Evolutionary conservation across 345 rosid genomes (phyloP).

Genomic region (Hypericum perforatum): DNA sequence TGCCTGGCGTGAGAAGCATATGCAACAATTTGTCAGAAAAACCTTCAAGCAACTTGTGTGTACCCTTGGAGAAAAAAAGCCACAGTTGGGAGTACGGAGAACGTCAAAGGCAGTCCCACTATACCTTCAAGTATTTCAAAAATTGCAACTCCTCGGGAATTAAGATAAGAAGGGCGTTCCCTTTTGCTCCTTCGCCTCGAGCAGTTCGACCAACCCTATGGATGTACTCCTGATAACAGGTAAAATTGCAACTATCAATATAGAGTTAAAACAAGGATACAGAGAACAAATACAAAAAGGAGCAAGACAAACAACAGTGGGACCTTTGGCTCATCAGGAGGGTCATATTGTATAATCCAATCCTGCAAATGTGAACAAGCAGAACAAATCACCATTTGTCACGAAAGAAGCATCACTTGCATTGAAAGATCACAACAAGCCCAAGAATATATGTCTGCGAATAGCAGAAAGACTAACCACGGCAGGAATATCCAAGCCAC

Average conservation of each 20-base stretch:
- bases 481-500: conserved; percentile 95
- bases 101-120: background rate
- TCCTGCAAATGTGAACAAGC: conserved; percentile 40
- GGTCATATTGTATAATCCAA: conserved; percentile 97
- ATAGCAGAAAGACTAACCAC: conserved; percentile 44
- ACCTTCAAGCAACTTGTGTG: no score
- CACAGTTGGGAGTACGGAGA: no score
- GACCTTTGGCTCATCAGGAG: conserved; percentile 97
- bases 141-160: conserved; percentile 93
- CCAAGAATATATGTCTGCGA: background rate
- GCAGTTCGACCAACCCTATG: conserved; percentile 99
- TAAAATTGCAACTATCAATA: background rate
- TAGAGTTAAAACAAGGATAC: background rate
- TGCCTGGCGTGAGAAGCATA: conserved; percentile 27
- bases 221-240: conserved; percentile 69
- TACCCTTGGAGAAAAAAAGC: no score
- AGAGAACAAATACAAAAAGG: conserved; percentile 1
- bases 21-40: no score
- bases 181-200: conserved; percentile 96
- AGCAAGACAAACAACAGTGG: background rate
- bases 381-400: background rate
- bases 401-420: background rate
- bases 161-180: conserved; percentile 84
- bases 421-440: background rate
- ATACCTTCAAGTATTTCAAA: conserved; percentile 80